Evolutionary conservation across 371 early-diverging fungal genomes (phyloP).

Genomic region (Funneliformis caledonium): DNA sequence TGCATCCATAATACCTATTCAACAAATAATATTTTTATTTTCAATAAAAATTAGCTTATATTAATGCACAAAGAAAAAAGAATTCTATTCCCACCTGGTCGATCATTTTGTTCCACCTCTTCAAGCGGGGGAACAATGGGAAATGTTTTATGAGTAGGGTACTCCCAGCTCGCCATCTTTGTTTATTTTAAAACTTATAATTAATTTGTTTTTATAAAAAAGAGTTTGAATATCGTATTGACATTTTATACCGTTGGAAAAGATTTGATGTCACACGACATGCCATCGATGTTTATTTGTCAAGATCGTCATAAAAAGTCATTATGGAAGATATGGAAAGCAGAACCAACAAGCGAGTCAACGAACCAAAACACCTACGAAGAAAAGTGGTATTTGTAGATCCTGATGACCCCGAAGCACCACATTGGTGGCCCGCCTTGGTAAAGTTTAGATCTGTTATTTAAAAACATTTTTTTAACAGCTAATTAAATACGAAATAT

Average conservation of each 20-base stretch:
- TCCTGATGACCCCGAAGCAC: conserved; percentile 58
- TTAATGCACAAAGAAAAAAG: not conserved
- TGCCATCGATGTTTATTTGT: not conserved
- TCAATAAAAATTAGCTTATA: not conserved
- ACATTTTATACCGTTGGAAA: not conserved
- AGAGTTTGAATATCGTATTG: too few species aligned
- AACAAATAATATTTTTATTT: not conserved
- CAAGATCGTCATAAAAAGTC: not conserved
- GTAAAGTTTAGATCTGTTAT: conserved; percentile 40
- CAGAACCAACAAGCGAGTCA: not conserved
- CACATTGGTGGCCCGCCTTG: conserved; percentile 75
- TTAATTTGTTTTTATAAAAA: too few species aligned
- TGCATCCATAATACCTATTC: not conserved
- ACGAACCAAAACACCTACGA: conserved; percentile 21
- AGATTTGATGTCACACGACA: not conserved
- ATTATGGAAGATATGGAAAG: not conserved
- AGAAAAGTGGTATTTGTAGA: conserved; percentile 56
- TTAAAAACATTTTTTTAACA: too few species aligned
- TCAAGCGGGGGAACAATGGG: conserved; percentile 30
- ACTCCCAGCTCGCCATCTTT: conserved; percentile 37
- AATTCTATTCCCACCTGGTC: not conserved
- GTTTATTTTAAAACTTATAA: too few species aligned
- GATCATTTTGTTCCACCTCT: conserved; percentile 17
- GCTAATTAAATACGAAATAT: too few species aligned
- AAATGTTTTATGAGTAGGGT: conserved; percentile 25